Percentiles rank a stretch among this genome's conserved stretches.
These are phyloP conservation scores for Stephanodiscus triporus DNA, from an alignment of 108 stramenopile species.

Conservation along the genomic window DNA sequence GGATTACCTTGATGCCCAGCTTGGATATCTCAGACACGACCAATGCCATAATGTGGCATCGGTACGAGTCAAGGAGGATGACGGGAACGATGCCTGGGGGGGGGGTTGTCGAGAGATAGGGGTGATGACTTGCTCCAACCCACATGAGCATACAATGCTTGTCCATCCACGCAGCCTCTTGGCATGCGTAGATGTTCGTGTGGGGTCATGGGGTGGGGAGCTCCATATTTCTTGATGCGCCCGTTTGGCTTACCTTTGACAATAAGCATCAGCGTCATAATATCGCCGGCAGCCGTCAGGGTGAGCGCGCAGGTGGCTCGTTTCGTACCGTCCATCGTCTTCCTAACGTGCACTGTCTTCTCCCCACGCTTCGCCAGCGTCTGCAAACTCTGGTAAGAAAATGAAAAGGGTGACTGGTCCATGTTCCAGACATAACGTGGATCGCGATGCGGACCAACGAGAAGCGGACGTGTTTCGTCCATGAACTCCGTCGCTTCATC, in stretches of 20 bases:
- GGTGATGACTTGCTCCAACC: background rate
- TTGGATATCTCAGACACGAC: background rate
- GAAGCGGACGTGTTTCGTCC: background rate
- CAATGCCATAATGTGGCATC: background rate
- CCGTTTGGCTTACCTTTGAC: background rate
- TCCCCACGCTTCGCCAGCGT: background rate
- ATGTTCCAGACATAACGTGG: background rate
- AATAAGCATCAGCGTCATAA: background rate
- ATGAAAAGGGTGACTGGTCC: too few species aligned
- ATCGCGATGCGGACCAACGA: background rate
- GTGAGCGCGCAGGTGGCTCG: background rate
- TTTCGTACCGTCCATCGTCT: background rate
- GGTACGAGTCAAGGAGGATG: background rate
- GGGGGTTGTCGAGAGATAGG: background rate
- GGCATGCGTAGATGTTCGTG: background rate
- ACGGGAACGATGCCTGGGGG: background rate
- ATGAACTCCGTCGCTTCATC: background rate
- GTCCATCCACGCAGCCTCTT: background rate
- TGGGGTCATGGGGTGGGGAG: background rate
- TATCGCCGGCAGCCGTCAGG: background rate
- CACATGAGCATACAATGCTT: background rate
- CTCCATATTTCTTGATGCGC: background rate
- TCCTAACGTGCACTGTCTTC: background rate
- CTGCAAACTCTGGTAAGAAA: background rate
- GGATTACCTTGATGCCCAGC: background rate